These are phyloP conservation scores for Starmerella gropengiesseri DNA, from an alignment of 805 yeast genomes.

Conservation along the genomic window DNA sequence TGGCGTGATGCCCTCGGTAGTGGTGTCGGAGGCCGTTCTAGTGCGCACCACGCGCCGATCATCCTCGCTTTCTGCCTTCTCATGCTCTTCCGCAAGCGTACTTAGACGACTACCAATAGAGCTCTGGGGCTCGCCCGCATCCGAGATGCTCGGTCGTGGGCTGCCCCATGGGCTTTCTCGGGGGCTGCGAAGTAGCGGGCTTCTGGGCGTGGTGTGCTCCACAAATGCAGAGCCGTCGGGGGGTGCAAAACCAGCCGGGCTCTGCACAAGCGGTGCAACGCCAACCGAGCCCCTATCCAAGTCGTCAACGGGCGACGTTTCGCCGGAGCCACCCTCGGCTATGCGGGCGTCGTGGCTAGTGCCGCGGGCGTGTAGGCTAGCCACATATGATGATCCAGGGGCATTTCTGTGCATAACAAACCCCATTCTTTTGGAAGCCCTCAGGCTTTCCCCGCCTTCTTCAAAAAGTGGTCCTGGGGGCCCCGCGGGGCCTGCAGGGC, in stretches of 20 bases:
- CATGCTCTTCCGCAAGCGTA: conserved; percentile 16
- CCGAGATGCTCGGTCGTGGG: conserved; percentile 13
- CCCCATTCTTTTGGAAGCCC: conserved; percentile 70
- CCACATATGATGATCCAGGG: conserved; percentile 18
- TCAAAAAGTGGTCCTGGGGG: too few species aligned
- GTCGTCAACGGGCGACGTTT: not conserved
- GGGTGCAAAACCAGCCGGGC: conserved; percentile 1
- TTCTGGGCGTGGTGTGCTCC: conserved; percentile 7
- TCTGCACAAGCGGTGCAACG: conserved; percentile 2
- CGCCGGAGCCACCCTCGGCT: not conserved
- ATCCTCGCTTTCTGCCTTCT: conserved; percentile 1
- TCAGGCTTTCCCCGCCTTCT: conserved; percentile 36
- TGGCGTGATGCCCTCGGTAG: too few species aligned
- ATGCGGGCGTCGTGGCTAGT: conserved; percentile 28
- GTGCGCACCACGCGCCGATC: not conserved
- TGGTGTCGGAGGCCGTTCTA: not conserved
- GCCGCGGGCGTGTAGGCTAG: conserved; percentile 31
- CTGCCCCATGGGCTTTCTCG: conserved; percentile 16
- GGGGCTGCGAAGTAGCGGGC: conserved; percentile 14
- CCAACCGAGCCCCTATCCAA: not conserved
- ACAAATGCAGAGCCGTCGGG: not conserved
- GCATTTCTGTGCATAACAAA: conserved; percentile 35
- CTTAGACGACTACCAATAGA: conserved; percentile 10
- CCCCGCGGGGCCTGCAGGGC: too few species aligned
- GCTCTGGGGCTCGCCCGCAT: conserved; percentile 3